Base-by-base conservation (phyloP, 371 early-diverging fungal genomes). In the Syncephalastrum sp. region DNA sequence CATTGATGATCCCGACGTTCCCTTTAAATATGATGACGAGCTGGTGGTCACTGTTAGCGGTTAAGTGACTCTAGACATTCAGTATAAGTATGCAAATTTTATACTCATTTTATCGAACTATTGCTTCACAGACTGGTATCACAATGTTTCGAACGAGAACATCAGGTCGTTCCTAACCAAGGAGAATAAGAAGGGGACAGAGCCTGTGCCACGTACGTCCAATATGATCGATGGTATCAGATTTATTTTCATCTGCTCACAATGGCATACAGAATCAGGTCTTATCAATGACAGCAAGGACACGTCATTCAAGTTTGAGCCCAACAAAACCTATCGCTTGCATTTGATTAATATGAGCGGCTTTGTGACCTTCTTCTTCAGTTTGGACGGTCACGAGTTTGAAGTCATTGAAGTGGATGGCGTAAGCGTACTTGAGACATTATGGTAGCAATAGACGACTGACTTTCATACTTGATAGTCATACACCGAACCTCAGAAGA, bases 361-460 rank as follows among this genome's bases (percentile, higher is more conserved):
- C 16, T 67, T 89, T 29, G 79, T 85, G 43, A 72, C 77, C 51
- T 91, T 84, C 74, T 72, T 72, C 56, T 74, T 92, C 60, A 68
- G 77, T 52, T 82, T 93, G 42, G 90, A 86, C 58, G 86, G 77
- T 43, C 93, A 92, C 65, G 75, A 83, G 42, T 71, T 93, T 73
- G 65, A 82, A 50, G 73, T 93, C 25, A 88, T 93, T 61, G 93
- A 92, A 68, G 78, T 85, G 16, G 93, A 93, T 51, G 93, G 93
- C 41, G 74, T 64, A 58, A 53, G 63, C 53, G 21, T 21, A 6
- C 8, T 38, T 27, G 7, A 13, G 6, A 13, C 2, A 33, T 0
- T 27, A 2, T 21, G 8, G 13, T 2, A 14, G n/a, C 16, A 14
- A 21, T n/a, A 19, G 13, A 21, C 21, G 21, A 21, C 24, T n/a